These are phyloP conservation scores for Starmerella kuoi DNA, from an alignment of 805 yeast species.

Conservation along the genomic window DNA sequence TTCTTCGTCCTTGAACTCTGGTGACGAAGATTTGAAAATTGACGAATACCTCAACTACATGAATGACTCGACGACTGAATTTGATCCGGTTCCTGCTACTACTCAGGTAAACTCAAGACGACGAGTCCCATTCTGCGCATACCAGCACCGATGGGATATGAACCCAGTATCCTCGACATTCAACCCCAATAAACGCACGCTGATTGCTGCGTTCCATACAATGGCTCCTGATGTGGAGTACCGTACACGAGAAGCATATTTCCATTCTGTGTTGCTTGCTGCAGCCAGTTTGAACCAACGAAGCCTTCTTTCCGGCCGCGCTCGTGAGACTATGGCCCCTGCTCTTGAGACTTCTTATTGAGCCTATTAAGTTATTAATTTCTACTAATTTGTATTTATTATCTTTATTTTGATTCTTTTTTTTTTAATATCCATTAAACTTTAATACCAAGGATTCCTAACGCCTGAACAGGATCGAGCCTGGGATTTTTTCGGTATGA, in stretches of 20 bases:
- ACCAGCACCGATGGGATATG: slow-evolving; percentile 2
- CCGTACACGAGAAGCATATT: slow-evolving; percentile 20
- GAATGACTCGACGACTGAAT: not conserved
- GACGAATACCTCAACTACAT: slow-evolving; percentile 11
- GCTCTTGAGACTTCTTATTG: slow-evolving; percentile 10
- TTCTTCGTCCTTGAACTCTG: too few relatives aligned
- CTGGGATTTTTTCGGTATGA: too few relatives aligned
- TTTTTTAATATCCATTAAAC: too few relatives aligned
- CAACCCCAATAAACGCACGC: slow-evolving; percentile 19
- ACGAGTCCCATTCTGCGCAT: slow-evolving; percentile 5
- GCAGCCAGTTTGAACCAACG: slow-evolving; percentile 24
- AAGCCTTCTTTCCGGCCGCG: slow-evolving; percentile 26
- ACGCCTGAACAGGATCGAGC: too few relatives aligned
- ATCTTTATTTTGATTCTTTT: too few relatives aligned
- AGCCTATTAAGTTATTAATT: not conserved
- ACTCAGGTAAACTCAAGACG: not conserved
- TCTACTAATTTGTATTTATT: not conserved
- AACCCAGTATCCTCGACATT: slow-evolving; percentile 16
- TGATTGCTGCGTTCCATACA: slow-evolving; percentile 24
- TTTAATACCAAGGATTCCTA: too few relatives aligned
- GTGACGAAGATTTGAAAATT: slow-evolving; percentile 4
- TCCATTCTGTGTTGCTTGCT: slow-evolving; percentile 21
- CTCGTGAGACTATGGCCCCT: slow-evolving; percentile 26
- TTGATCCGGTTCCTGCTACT: not conserved
- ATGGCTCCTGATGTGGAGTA: slow-evolving; percentile 19